Evolutionary conservation across 192 early-diverging fungal species (phyloP).

Genomic region (Geranomyces michiganensis): DNA sequence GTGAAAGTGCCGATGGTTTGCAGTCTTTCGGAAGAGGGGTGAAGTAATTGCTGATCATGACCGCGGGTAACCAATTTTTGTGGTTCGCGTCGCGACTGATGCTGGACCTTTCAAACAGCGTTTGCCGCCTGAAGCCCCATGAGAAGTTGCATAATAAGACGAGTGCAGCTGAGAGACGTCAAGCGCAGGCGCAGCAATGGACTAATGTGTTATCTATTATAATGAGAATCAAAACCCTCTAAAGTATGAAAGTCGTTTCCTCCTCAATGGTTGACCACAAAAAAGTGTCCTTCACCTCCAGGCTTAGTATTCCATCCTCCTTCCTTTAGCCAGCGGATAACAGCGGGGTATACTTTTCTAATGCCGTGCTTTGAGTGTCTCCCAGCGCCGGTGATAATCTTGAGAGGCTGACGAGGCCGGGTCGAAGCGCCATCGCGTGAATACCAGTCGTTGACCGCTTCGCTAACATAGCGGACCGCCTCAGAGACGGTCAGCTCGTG

Average conservation of each 20-base stretch:
- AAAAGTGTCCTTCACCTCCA: conserved; percentile 30
- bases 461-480: conserved; percentile 23
- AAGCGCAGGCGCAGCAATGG: too few species aligned
- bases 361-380: conserved; percentile 20
- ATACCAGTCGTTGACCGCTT: conserved; percentile 31
- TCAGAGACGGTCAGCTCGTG: conserved; percentile 32
- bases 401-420: conserved; percentile 4
- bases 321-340: neutral
- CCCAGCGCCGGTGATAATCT: conserved; percentile 33
- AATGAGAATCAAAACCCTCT: too few species aligned
- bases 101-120: too few species aligned
- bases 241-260: too few species aligned
- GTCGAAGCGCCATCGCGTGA: neutral
- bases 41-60: conserved; percentile 31
- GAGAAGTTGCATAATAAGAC: too few species aligned
- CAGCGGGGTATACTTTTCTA: conserved; percentile 26
- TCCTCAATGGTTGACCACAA: conserved; percentile 10
- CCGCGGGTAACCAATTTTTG: too few species aligned
- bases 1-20: too few species aligned
- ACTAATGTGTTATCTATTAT: too few species aligned
- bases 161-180: too few species aligned
- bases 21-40: conserved; percentile 17
- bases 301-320: conserved; percentile 16
- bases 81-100: too few species aligned
- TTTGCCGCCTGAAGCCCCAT: too few species aligned